A percentile compares a stretch with the other conserved stretches of the same genome.
Conservation (phyloP, 2,329 filamentous ascomycete species). For the Dothistroma septosporum region DNA sequence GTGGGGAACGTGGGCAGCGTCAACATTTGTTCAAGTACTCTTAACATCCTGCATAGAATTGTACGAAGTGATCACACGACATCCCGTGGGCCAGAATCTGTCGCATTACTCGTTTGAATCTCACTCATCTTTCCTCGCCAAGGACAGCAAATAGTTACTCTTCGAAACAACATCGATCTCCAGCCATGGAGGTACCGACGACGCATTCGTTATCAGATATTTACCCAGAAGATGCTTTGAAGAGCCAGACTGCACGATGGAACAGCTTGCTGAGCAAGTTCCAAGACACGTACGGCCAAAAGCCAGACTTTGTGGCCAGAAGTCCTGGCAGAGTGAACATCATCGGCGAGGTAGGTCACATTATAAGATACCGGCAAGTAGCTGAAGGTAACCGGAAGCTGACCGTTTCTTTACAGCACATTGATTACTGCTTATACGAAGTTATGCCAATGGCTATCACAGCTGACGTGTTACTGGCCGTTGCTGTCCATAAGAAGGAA, state of each 20-base stretch:
- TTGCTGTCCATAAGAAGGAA: slow-evolving; percentile 54
- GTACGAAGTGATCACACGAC: neutral
- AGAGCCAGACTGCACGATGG: slow-evolving; percentile 70
- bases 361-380: neutral
- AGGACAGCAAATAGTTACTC: neutral
- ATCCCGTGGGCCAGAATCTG: neutral
- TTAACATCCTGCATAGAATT: neutral
- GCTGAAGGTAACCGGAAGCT: slow-evolving; percentile 2
- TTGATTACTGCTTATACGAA: slow-evolving; percentile 96
- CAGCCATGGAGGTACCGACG: slow-evolving; percentile 59
- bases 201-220: slow-evolving; percentile 73
- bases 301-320: slow-evolving; percentile 76
- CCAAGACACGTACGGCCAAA: slow-evolving; percentile 62
- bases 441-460: slow-evolving; percentile 94
- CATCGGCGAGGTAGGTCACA: slow-evolving; percentile 67
- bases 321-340: slow-evolving; percentile 96
- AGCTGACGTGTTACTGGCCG: slow-evolving; percentile 83
- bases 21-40: slow-evolving; percentile 1
- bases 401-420: slow-evolving; percentile 57
- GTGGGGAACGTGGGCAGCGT: neutral
- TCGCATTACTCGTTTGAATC: neutral
- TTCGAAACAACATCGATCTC: neutral
- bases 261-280: slow-evolving; percentile 68
- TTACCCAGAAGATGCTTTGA: slow-evolving; percentile 70
- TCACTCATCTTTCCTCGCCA: neutral